Base-by-base conservation (phyloP, 78 protist species). In the Dictyostelium purpureum region DNA sequence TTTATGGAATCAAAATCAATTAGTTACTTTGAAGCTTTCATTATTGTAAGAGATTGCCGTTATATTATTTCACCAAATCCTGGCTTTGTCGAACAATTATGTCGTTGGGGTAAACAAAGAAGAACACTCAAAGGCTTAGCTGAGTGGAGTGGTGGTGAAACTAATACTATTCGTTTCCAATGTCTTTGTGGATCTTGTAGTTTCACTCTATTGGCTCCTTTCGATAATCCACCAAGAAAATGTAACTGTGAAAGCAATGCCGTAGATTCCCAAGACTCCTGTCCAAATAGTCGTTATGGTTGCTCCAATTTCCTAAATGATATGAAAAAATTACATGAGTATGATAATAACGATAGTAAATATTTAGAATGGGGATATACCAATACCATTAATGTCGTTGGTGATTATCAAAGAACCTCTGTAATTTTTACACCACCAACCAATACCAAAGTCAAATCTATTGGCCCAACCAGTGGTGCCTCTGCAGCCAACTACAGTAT, bases 181-280 rank as follows among this genome's bases (percentile, higher is more conserved):
- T 93, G 96, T 81, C 85, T 83, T 21, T 93, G 96, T 57, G 96
- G 96, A 40, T 90, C 95, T 19, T 83, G 89, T 67, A 49, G 77
- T 0, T 92, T 81, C 12, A 85, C 83, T 12, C 24, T 80, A 12
- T 24, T 81, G 38, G 49, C 95, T 21, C 90, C 95, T 21, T 83
- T 92, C 33, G 95, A 92, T 26, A 45, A 73, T 45, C 33, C 11
- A 3, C 83, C 88, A 1, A 63, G 45, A 40, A 57, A 70, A 42
- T 78, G 88, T 31, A 66, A 52, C 35, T 77, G 94, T 57, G 54
- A 56, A 38, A 38, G 42, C 4, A 56, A 7, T 12, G 76, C 79
- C 1, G 40, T 19, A 9, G 37, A 52, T 9, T 67, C 54, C 12
- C 49, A 49, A 16, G 73, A 26, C 1, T 18, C n/a, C 31, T 83